phyloP scores from a whole-genome alignment of 768 basidiomycete species.

The Mycena haematopus region DNA sequence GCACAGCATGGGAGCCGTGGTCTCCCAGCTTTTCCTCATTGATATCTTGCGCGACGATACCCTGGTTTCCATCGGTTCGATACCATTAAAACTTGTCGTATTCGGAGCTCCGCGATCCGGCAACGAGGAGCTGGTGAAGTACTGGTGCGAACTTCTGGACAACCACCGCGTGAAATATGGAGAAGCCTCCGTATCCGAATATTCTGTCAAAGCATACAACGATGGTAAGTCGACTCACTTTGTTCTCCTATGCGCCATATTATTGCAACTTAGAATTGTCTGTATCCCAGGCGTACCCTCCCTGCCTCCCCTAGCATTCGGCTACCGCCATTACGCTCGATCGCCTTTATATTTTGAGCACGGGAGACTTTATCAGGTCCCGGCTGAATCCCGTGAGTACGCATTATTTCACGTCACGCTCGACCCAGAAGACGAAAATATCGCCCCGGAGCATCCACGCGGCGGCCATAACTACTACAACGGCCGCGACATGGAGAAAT shows the following conservation, averaged over 20 bases:
- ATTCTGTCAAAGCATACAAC: slow-evolving; percentile 60
- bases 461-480: slow-evolving; percentile 74
- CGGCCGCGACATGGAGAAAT: slow-evolving; percentile 57
- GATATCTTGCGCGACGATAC: slow-evolving; percentile 47
- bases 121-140: slow-evolving; percentile 46
- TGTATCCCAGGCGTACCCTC: slow-evolving; percentile 54
- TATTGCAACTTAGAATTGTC: slow-evolving; percentile 4
- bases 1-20: slow-evolving; percentile 62
- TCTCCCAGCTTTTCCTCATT: slow-evolving; percentile 57
- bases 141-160: slow-evolving; percentile 47
- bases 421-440: slow-evolving; percentile 28
- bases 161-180: slow-evolving; percentile 44
- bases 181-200: slow-evolving; percentile 47
- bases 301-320: slow-evolving; percentile 57
- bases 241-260: not conserved
- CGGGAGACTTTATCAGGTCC: slow-evolving; percentile 55
- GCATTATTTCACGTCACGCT: slow-evolving; percentile 48
- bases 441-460: slow-evolving; percentile 45
- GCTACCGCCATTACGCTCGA: slow-evolving; percentile 58
- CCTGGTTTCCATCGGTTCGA: slow-evolving; percentile 35
- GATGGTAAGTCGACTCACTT: slow-evolving; percentile 52
- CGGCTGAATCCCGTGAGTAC: slow-evolving; percentile 52
- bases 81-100: slow-evolving; percentile 48
- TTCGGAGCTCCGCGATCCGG: slow-evolving; percentile 63
- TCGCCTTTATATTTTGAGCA: slow-evolving; percentile 56